phyloP scores from a whole-genome alignment of 805 yeast genomes.

The Wickerhamiella bombiphila region DNA sequence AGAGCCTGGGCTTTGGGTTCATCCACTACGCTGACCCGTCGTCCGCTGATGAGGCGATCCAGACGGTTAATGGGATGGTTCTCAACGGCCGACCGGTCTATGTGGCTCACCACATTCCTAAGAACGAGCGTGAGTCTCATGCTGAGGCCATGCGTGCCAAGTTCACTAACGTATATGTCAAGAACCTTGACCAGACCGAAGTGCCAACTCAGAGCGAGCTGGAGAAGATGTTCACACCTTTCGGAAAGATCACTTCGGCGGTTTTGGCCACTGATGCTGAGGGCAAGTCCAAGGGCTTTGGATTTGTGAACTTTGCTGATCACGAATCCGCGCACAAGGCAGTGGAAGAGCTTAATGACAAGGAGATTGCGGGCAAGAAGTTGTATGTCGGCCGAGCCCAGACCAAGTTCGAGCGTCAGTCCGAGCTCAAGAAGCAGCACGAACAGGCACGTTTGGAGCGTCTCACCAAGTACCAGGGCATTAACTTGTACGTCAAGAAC shows the following conservation, averaged over 20 bases:
- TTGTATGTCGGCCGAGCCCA: slow-evolving; percentile 97
- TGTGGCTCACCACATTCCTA: slow-evolving; percentile 88
- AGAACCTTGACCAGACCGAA: slow-evolving; percentile 59
- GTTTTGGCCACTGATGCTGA: slow-evolving; percentile 65
- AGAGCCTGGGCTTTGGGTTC: slow-evolving; percentile 91
- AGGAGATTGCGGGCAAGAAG: slow-evolving; percentile 63
- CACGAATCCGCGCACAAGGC: slow-evolving; percentile 86
- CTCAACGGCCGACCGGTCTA: slow-evolving; percentile 90
- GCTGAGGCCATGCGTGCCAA: slow-evolving; percentile 78
- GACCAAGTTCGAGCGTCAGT: slow-evolving; percentile 94
- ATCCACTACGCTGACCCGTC: slow-evolving; percentile 91
- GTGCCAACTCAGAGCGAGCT: slow-evolving; percentile 41
- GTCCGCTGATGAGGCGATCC: slow-evolving; percentile 88
- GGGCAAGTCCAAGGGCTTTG: slow-evolving; percentile 90
- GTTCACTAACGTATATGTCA: slow-evolving; percentile 91
- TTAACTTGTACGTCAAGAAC: slow-evolving; percentile 91
- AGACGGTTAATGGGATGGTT: slow-evolving; percentile 95
- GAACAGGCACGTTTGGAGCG: slow-evolving; percentile 86
- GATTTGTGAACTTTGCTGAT: slow-evolving; percentile 78
- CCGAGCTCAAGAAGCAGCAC: slow-evolving; percentile 87
- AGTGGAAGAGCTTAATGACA: slow-evolving; percentile 80
- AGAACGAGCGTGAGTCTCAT: slow-evolving; percentile 87
- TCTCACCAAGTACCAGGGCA: slow-evolving; percentile 90
- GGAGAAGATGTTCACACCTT: slow-evolving; percentile 51
- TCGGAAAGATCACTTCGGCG: slow-evolving; percentile 73